These are phyloP conservation scores for Jatropha multifida DNA, from an alignment of 441 rosid species.

Conservation along the genomic window DNA sequence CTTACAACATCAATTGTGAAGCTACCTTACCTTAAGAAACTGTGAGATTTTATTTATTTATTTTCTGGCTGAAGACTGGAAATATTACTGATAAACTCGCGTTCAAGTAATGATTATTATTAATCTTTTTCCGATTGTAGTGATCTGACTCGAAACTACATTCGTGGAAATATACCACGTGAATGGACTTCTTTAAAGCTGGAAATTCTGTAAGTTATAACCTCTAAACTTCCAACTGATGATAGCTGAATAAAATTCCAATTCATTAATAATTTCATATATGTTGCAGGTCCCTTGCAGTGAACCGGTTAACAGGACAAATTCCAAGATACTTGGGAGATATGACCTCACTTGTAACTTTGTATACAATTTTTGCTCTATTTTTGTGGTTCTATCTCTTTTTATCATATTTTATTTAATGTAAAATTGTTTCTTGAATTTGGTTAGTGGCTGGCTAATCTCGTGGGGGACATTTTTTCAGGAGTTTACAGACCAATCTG, in stretches of 20 bases:
- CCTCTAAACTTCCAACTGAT: constrained; percentile 3
- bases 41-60: constrained; percentile 27
- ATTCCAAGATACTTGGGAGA: constrained; percentile 37
- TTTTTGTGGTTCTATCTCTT: neutral
- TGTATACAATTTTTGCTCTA: constrained; percentile 24
- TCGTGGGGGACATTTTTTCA: constrained; percentile 6
- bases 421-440: neutral
- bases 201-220: constrained; percentile 33
- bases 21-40: constrained; percentile 31
- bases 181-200: constrained; percentile 41
- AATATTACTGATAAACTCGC: neutral
- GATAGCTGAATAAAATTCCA: neutral
- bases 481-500: constrained; percentile 40
- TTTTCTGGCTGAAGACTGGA: neutral
- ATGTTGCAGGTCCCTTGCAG: constrained; percentile 28
- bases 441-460: neutral
- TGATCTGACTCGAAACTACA: constrained; percentile 31
- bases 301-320: constrained; percentile 37
- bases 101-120: neutral
- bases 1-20: constrained; percentile 34
- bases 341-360: constrained; percentile 33
- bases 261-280: neutral
- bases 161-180: constrained; percentile 38
- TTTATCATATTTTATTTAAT: neutral
- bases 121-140: constrained; percentile 30